Base-by-base conservation (phyloP, 208 protist species). In the Leishmania martiniquensis region DNA sequence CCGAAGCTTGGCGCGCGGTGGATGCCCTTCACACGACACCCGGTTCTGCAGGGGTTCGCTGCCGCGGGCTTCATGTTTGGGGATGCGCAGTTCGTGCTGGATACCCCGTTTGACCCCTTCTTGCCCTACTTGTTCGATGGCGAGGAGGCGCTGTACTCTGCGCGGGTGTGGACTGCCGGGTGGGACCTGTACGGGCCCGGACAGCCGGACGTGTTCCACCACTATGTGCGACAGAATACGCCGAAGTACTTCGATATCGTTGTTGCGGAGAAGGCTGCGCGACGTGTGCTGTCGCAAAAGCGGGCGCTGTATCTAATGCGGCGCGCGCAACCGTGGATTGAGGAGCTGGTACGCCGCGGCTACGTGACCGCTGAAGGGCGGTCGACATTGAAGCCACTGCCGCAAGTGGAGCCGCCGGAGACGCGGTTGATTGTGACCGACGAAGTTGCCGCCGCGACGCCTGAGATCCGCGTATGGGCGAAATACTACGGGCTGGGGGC, bases 41-140 rank as follows among this genome's bases (percentile, higher is more conserved):
- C 88, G 20, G 57, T 84, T 49, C 73, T 91, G n/a, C 85, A 95
- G 74, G 84, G 82, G 17, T 95, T 91, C 76, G 89, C 89, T 7
- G 92, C 91, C 4, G 92, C 89, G 34, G 91, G 92, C 20, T 95
- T 90, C 77, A 87, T 96, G 69, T 95, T 95, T 81, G 92, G 88
- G 4, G 87, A 95, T 72, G 86, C 89, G 17, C 84, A 87, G 83
- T 93, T 89, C 81, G 76, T 93, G 22, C 79, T 90, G 39, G 91
- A 96, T 52, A 91, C 92, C 13, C 97, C 96, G 2, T 98, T 98
- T 83, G 97, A 98, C 82, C 96, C 97, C 13, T 92, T 97, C 77
- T 86, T 99, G 60, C 89, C 88, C 13, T 97, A 97, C 82, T 68
- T 99, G 15, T 99, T 99, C 83, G 96, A 98, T 70, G 97, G 97